phyloP scores from a whole-genome alignment of 2,329 filamentous ascomycete species.

The Cytospora paraplurivora region DNA sequence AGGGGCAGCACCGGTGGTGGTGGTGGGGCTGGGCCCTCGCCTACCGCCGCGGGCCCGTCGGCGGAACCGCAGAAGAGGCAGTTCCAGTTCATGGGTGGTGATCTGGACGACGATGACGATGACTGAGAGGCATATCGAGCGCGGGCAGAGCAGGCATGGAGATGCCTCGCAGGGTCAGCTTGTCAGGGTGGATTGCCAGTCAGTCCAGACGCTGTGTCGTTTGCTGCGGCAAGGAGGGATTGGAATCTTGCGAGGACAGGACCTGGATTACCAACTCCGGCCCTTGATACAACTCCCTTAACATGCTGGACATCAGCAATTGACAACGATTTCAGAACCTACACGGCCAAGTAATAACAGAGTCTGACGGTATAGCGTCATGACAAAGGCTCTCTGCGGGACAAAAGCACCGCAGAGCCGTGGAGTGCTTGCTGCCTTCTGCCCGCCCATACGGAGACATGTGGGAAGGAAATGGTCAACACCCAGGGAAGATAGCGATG shows the following conservation, averaged over 20 bases:
- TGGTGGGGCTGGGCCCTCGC: neutral
- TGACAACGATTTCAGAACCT: too few relatives aligned
- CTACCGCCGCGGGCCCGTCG: conserved; percentile 18
- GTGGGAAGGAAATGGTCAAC: too few relatives aligned
- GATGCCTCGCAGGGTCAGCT: neutral
- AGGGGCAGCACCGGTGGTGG: conserved; percentile 33
- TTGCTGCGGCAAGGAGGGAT: neutral
- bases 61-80: conserved; percentile 46
- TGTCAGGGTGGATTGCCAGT: neutral
- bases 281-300: neutral
- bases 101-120: conserved; percentile 55
- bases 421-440: too few relatives aligned
- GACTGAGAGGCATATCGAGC: conserved; percentile 12
- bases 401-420: too few relatives aligned
- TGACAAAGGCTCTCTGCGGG: too few relatives aligned
- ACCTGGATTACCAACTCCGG: neutral
- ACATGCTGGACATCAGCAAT: too few relatives aligned
- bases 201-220: neutral
- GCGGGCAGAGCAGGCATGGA: neutral
- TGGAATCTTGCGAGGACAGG: neutral
- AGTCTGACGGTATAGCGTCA: too few relatives aligned
- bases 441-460: too few relatives aligned
- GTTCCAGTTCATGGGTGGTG: conserved; percentile 54
- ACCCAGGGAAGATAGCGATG: too few relatives aligned
- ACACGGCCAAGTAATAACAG: too few relatives aligned